Evolutionary conservation across 352 stramenopile genomes (phyloP).

Genomic region (Pythium brachiatum): DNA sequence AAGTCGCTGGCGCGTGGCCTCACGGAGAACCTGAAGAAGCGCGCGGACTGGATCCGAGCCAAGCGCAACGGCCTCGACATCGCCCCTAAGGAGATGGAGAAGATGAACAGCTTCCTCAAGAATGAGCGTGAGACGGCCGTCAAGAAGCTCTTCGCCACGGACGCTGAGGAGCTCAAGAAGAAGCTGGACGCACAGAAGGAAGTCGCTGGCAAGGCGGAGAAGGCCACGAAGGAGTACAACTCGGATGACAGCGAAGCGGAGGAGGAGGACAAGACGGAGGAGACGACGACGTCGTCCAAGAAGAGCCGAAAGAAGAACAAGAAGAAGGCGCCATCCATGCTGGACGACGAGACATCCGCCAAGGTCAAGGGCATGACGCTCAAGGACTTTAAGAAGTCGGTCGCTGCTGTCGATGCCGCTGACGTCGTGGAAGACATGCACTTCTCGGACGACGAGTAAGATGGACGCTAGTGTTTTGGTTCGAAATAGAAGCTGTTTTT

Average conservation of each 20-base stretch:
- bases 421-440: conserved; percentile 79
- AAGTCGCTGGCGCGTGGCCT: conserved; percentile 65
- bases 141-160: conserved; percentile 80
- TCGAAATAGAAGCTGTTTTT: conserved; percentile 1
- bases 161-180: conserved; percentile 60
- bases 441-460: conserved; percentile 74
- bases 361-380: conserved; percentile 84
- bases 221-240: conserved; percentile 25
- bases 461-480: not conserved
- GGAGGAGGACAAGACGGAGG: conserved; percentile 34
- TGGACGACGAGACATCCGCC: conserved; percentile 63
- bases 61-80: conserved; percentile 91
- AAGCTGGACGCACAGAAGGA: conserved; percentile 50
- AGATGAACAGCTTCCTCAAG: conserved; percentile 87
- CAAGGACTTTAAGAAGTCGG: conserved; percentile 77
- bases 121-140: conserved; percentile 77
- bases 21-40: conserved; percentile 67
- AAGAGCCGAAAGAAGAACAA: conserved; percentile 34
- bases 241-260: conserved; percentile 39
- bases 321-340: conserved; percentile 27
- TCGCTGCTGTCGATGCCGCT: conserved; percentile 62
- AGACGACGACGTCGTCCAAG: conserved; percentile 39
- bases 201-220: conserved; percentile 13
- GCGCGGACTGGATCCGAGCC: conserved; percentile 77
- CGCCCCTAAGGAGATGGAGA: conserved; percentile 76